Conservation (phyloP, 2,329 filamentous ascomycete genomes). For the Tolypocladium inflatum region DNA sequence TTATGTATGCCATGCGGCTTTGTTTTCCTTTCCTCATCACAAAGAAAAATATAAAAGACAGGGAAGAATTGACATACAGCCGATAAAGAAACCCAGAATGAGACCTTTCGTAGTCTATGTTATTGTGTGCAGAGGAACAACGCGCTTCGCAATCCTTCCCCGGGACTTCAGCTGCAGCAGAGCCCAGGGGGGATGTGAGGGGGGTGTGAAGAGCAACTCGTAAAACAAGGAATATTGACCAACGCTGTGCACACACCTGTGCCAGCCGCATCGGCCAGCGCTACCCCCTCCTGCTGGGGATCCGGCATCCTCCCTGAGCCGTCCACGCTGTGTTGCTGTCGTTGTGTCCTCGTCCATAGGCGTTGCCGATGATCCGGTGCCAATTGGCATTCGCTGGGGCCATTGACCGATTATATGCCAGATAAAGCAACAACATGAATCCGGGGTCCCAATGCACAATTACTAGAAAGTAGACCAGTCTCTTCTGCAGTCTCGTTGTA, state of each 20-base stretch:
- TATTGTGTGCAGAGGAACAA: constrained; percentile 8
- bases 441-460: constrained; percentile 36
- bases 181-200: background rate
- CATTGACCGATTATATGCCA: constrained; percentile 20
- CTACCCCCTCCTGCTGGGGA: background rate
- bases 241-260: background rate
- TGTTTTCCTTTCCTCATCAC: background rate
- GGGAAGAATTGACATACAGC: constrained; percentile 7
- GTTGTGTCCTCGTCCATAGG: background rate
- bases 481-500: constrained; percentile 21
- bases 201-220: too few species aligned
- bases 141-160: background rate
- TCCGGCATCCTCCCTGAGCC: background rate
- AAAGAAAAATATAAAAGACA: constrained; percentile 9
- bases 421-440: constrained; percentile 15
- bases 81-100: constrained; percentile 13
- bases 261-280: background rate
- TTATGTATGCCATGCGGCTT: background rate
- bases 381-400: constrained; percentile 5
- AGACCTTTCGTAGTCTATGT: constrained; percentile 21
- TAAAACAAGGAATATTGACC: background rate
- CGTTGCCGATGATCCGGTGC: background rate
- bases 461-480: constrained; percentile 29
- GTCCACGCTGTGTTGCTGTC: background rate
- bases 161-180: background rate